Evolutionary conservation across 768 basidiomycete genomes (phyloP), one percentile per base, ranked within the genome.

Genomic region (Pleurotus eryngii): DNA sequence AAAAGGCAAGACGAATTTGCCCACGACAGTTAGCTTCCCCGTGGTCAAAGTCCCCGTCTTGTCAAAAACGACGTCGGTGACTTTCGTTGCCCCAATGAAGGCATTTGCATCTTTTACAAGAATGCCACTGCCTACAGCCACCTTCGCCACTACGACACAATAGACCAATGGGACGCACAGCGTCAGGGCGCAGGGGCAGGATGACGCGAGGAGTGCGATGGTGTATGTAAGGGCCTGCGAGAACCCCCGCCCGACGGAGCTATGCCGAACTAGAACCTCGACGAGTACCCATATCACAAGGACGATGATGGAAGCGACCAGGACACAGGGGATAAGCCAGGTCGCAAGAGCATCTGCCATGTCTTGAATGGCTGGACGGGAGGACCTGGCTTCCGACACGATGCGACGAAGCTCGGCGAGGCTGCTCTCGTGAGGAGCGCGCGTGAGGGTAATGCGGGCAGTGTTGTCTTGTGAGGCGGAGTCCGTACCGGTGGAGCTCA

Each of bases 11-110:
- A 35, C 11, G 30, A 35, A 35, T 35, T 35, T 35, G 0, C 69
- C 65, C n/a, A 70, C 72, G 15, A 81, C 75, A 0, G 68, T 62
- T 26, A 77, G 70, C 51, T 72, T 62, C 9, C 79, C 79, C 46
- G 67, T 60, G 1, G 83, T 81, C 50, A 84, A 69, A 12, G 83
- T 85, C 0, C 83, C 83, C 0, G 83, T 85, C 72, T 86, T 86
- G 69, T 86, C 84, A 56, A 85, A 79, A 1, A 78, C 81, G 27
- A 79, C 73, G 49, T 74, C 71, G 35, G 74, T 69, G 54, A 79
- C 68, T 46, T 72, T 66, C n/a, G 74, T 71, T 8, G 78, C 74
- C 18, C 65, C 65, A 59, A 81, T 74, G 61, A 82, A 76, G 5
- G 76, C 75, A 49, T 76, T 72, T 2, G 43, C 77, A 64, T 42